Base-by-base conservation (phyloP, 148 eudicot species). In the Fallopia convolvulus region DNA sequence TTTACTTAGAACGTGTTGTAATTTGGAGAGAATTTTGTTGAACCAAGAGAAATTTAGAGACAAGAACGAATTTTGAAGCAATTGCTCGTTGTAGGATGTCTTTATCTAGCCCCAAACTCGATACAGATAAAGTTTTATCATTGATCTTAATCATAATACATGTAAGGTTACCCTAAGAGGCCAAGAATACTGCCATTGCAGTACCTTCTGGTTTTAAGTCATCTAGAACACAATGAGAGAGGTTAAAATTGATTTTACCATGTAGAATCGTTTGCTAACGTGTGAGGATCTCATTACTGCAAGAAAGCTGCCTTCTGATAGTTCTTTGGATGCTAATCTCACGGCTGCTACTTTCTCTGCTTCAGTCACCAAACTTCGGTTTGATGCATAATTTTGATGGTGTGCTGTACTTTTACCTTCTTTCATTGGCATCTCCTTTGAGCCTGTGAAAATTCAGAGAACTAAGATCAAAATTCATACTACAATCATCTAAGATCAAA, bases 271-370 rank as follows among this genome's bases (percentile, higher is more conserved):
- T 66, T 46, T 83, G 81, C 82, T 75, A 9, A 80, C 89, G 55
- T 79, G 66, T 11, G 86, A 66, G 26, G 84, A 79, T 70, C 75
- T 68, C 88, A 86, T 82, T 12, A 82, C 76, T 49, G 79, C 82
- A 13, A 76, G 26, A 63, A 75, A 83, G 33, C 81, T 66, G 21
- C 58, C 75, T 13, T 66, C 50, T 32, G 82, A 72, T n/a, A 79
- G 17, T 14, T 80, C 77, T 39, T 72, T 76, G 17, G 5, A 11
- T 32, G 91, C 91, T 81, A 75, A 52, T 58, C 66, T 33, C 47
- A 75, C 36, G 5, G 83, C 81, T 32, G 50, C 77, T 33, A 63
- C 63, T 76, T 80, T 87, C 72, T 83, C 84, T 72, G 53, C 73
- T 49, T 70, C 82, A 17, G 81, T 76, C 9, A 85, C 77, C 2